Evolutionary conservation across 164 flowering plant genomes (phyloP), one percentile per base, ranked within the genome.

Genomic region (Magnolia officinalis): DNA sequence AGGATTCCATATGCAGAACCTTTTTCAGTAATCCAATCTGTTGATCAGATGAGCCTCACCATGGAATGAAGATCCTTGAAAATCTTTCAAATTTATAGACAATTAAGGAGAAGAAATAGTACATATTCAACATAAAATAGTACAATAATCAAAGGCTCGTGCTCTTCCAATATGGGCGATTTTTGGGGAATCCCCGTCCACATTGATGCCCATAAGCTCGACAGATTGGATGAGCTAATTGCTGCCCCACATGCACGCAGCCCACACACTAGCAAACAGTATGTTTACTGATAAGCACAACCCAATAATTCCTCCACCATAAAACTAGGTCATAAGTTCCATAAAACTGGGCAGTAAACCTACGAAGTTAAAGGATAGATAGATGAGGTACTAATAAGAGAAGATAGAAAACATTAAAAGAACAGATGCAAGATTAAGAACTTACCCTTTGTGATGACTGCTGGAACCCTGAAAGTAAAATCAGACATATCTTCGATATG

Each of bases 401-500:
- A 37, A 37, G 45, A 37, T 5, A 37, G 45, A 37, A 3, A 37
- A 37, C 45, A 37, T 37, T 37, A 37, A 37, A 37, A 37, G 45
- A 37, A 37, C 45, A 37, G 45, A 37, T 37, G 13, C 61, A 55
- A 16, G 61, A 55, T 55, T 11, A 55, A 11, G 61, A 55, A 14
- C 26, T 72, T 72, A 72, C 72, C 73, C 31, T 19, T 50, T 63
- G 74, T 29, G 31, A 29, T 6, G 67, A 51, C 61, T 63, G 68
- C 61, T 29, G 73, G 70, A n/a, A 21, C 65, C 67, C 67, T 13
- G 20, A 70, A 50, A 49, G 70, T 78, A 61, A 26, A 64, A 20
- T 29, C 49, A 8, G 5, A 70, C 55, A 50, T 59, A 68, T 55
- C 50, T 23, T 78, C 37, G 59, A 55, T 45, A 52, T 26, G 37